These are phyloP conservation scores for Physcomitrellopsis africana DNA, from an alignment of 225 moss, liverwort and hornwort species.

Conservation along the genomic window DNA sequence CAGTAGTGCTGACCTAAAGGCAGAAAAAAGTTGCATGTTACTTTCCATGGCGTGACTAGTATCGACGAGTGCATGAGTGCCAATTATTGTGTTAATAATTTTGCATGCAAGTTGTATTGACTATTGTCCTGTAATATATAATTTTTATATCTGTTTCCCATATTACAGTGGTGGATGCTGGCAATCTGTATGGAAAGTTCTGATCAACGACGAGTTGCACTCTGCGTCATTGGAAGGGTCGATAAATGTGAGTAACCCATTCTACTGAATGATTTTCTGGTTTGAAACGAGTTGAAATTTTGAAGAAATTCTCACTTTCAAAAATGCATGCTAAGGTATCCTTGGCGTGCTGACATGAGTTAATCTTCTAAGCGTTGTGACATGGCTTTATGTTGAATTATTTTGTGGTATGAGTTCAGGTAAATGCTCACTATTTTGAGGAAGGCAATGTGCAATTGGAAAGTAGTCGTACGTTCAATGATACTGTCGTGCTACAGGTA, in stretches of 20 bases:
- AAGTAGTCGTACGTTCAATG: conserved; percentile 79
- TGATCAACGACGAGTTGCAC: conserved; percentile 47
- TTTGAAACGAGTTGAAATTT: neutral
- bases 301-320: neutral
- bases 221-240: conserved; percentile 57
- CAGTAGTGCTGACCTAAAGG: neutral
- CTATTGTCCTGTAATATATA: neutral
- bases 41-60: neutral
- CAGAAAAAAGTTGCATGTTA: neutral
- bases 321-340: neutral
- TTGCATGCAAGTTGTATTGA: neutral
- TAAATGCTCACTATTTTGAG: conserved; percentile 98
- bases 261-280: neutral
- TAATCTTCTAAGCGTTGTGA: conserved; percentile 10
- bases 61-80: neutral
- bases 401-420: conserved; percentile 45
- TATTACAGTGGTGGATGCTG: conserved; percentile 81
- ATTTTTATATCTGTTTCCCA: neutral
- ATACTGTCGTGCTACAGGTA: conserved; percentile 75
- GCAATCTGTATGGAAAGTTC: conserved; percentile 82
- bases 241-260: conserved; percentile 54
- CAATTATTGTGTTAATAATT: neutral
- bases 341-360: neutral
- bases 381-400: neutral
- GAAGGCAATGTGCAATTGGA: conserved; percentile 98